Base-by-base conservation (phyloP, 495 filamentous ascomycete species). In the Cercophora samala region DNA sequence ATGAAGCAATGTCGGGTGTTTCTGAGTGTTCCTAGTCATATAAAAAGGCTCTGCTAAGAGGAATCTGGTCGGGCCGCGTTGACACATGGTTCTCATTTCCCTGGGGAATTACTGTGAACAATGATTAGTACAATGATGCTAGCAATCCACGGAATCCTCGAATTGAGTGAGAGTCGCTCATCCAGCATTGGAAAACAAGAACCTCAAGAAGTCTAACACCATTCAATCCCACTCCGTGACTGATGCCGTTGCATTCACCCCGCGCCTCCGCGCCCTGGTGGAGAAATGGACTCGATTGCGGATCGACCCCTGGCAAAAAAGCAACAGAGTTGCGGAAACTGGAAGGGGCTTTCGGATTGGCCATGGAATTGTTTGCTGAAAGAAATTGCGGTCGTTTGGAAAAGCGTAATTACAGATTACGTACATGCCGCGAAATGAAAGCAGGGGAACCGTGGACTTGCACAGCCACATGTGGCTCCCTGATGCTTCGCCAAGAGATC, bases 281-380 rank as follows among this genome's bases (percentile, higher is more conserved):
- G 26, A 58, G 54, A 21, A 24, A n/a, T n/a, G n/a, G n/a, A n/a
- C n/a, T n/a, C 21, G 54, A 21, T 9, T 26, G 26, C 22, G 26
- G n/a, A 60, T 17, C 58, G 26, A 60, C 8, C 58, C 58, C 58
- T 26, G 23, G 13, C 26, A 60, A 60, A 60, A 60, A 60, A 46
- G 37, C 37, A 46, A 46, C 37, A 9, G 37, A 46, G 15, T 1
- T 17, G 15, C 37, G 37, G 37, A 46, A 17, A 2, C 5, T 46
- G 1, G 37, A 18, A 46, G 8, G 37, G 0, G 13, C 37, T 46
- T 46, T 46, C 6, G 37, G 37, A 13, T 46, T 46, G 37, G 37
- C 15, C 5, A 46, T 46, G 37, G 37, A 17, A 46, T 46, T 46
- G 37, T 46, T 46, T 46, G 37, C 37, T 46, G 37, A 46, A 17